Percentiles rank a stretch among this genome's conserved stretches.
These are phyloP conservation scores for Taxawa tesnikishii DNA, from an alignment of 2,329 filamentous ascomycete species.

Conservation along the genomic window DNA sequence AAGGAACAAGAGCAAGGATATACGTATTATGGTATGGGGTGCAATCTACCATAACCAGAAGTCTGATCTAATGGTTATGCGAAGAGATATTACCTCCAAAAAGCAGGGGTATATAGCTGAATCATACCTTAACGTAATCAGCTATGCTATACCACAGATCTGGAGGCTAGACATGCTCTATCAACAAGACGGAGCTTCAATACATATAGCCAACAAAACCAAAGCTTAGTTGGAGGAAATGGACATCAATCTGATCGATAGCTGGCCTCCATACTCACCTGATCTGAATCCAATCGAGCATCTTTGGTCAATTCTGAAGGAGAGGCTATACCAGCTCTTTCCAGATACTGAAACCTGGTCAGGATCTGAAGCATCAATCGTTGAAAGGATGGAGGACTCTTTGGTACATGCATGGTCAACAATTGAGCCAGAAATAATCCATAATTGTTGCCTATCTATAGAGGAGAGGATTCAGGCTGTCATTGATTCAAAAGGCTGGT, in stretches of 20 bases:
- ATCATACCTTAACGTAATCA: neutral
- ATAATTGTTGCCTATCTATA: neutral
- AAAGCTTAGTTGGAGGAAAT: neutral
- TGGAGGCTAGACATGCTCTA: neutral
- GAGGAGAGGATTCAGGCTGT: neutral
- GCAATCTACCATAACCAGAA: too few species aligned
- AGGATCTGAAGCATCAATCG: neutral
- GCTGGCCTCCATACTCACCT: neutral
- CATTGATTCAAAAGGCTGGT: conserved; percentile 1
- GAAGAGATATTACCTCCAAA: neutral
- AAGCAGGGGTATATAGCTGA: neutral
- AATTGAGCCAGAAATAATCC: neutral
- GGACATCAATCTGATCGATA: neutral
- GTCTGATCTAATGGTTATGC: too few species aligned
- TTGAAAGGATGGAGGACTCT: conserved; percentile 3
- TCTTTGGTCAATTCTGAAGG: conserved; percentile 3
- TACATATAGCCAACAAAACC: neutral
- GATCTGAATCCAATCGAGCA: conserved; percentile 4
- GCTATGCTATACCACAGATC: neutral
- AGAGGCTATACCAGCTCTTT: conserved; percentile 3
- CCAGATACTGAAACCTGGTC: conserved; percentile 1
- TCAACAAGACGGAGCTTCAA: conserved; percentile 1
- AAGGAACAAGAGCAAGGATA: too few species aligned
- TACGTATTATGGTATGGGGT: too few species aligned
- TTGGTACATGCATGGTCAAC: too few species aligned